Evolutionary conservation across 345 rosid genomes (phyloP).

Genomic region (Cardamine chenopodiifolia): DNA sequence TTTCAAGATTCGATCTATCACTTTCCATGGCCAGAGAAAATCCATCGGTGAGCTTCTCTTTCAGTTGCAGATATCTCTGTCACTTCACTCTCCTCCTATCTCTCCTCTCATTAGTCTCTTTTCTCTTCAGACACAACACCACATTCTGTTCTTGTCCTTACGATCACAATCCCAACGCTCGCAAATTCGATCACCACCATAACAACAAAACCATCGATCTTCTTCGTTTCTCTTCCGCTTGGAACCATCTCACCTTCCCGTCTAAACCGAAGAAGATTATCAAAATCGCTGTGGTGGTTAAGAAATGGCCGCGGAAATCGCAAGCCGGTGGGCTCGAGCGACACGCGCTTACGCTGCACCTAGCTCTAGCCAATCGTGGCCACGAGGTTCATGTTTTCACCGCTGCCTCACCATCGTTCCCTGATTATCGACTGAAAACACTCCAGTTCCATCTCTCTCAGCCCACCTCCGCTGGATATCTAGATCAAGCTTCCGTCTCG

Average conservation of each 20-base stretch:
- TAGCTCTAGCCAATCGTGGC: constrained; percentile 77
- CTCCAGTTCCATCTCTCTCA: constrained; percentile 72
- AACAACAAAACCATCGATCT: constrained; percentile 55
- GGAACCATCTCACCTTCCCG: constrained; percentile 74
- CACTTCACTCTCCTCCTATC: constrained; percentile 50
- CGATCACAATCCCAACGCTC: constrained; percentile 9
- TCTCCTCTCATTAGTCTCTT: constrained; percentile 57
- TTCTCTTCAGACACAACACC: constrained; percentile 53
- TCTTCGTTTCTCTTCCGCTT: constrained; percentile 62
- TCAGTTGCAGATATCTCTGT: constrained; percentile 58
- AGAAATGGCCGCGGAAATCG: constrained; percentile 87
- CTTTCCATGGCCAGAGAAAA: constrained; percentile 59
- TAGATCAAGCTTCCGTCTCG: constrained; percentile 74
- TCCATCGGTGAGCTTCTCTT: constrained; percentile 32
- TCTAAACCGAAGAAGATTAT: constrained; percentile 51
- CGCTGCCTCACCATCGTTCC: constrained; percentile 56
- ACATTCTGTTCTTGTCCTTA: constrained; percentile 50
- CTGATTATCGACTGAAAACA: constrained; percentile 50
- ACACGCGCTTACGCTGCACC: constrained; percentile 85
- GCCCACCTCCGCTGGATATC: constrained; percentile 74
- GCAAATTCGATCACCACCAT: constrained; percentile 5
- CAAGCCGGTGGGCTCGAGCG: constrained; percentile 89
- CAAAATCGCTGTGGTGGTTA: constrained; percentile 80
- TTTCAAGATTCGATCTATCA: constrained; percentile 26
- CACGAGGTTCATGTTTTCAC: constrained; percentile 93